phyloP scores from a whole-genome alignment of 2,329 filamentous ascomycete species.

The Thielaviopsis cerberus region DNA sequence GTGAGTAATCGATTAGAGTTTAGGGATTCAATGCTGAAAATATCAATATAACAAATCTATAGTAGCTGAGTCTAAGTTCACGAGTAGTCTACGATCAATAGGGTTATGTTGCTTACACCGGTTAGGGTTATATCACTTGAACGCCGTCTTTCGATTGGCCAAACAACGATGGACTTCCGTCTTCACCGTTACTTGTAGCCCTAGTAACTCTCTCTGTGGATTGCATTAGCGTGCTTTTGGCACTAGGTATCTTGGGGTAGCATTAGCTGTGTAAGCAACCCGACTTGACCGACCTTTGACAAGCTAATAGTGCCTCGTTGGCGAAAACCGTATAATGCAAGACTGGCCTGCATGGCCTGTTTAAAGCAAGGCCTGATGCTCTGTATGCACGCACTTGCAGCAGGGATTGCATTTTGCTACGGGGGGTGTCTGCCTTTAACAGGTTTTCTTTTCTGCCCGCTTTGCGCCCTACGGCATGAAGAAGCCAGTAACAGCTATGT shows the following conservation, averaged over 20 bases:
- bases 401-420: not conserved
- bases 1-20: not conserved
- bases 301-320: not conserved
- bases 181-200: not conserved
- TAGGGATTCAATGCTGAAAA: not conserved
- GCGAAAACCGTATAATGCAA: not conserved
- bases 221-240: not conserved
- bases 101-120: not conserved
- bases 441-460: not conserved
- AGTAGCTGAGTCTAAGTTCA: not conserved
- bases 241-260: not conserved
- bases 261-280: not conserved
- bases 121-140: not conserved
- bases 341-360: not conserved
- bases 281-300: not conserved
- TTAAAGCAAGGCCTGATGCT: not conserved
- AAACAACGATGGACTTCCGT: not conserved
- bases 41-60: not conserved
- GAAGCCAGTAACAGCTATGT: too few species aligned
- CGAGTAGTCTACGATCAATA: not conserved
- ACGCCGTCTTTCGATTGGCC: not conserved
- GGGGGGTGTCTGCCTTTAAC: not conserved
- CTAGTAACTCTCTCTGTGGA: not conserved
- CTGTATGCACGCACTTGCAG: not conserved
- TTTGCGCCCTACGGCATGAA: not conserved